Conservation (phyloP, 2,329 filamentous ascomycete species). For the Aspergillus sp. region DNA sequence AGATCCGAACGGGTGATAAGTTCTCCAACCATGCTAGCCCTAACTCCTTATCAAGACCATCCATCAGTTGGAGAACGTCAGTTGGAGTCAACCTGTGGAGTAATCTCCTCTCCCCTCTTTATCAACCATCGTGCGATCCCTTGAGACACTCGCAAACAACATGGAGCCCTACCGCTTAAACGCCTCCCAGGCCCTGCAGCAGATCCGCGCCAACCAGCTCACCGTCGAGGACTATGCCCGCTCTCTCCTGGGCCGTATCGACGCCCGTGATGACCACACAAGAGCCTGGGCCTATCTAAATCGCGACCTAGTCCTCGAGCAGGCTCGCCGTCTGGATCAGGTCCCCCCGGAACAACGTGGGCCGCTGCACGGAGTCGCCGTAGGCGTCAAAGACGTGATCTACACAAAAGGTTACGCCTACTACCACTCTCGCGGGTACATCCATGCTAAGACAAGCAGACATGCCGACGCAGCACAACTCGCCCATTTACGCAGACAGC, state of each 20-base stretch:
- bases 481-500: conserved; percentile 9
- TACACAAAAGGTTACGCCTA: conserved; percentile 50
- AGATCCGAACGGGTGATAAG: background rate
- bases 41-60: background rate
- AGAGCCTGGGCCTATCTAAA: conserved; percentile 54
- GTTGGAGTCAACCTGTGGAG: background rate
- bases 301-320: conserved; percentile 44
- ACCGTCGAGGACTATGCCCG: conserved; percentile 52
- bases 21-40: background rate
- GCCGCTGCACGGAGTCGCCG: conserved; percentile 56
- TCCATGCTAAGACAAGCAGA: conserved; percentile 1
- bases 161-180: background rate
- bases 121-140: background rate
- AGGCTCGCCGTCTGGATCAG: conserved; percentile 51
- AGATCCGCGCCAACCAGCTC: conserved; percentile 24
- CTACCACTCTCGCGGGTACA: background rate
- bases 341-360: conserved; percentile 51
- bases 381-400: conserved; percentile 63
- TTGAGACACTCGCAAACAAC: background rate
- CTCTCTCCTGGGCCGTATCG: conserved; percentile 49
- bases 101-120: background rate
- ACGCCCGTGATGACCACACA: conserved; percentile 45
- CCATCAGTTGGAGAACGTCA: background rate
- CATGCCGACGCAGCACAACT: conserved; percentile 12
- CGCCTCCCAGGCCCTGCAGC: background rate